Evolutionary conservation across 495 filamentous ascomycete genomes (phyloP).

Genomic region (Zalerion maritima): DNA sequence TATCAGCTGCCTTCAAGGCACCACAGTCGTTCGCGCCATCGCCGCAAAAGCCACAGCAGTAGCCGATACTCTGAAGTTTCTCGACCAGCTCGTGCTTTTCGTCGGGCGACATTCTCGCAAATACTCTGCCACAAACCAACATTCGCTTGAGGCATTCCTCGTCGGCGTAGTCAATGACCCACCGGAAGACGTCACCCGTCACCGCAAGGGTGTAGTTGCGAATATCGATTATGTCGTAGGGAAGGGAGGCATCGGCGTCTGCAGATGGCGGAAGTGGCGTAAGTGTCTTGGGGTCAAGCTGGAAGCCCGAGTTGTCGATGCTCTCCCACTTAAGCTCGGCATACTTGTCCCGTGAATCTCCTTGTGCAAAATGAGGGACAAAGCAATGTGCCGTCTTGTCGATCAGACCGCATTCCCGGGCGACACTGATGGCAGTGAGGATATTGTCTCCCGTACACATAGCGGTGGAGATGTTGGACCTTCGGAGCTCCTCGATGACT

Average conservation of each 20-base stretch:
- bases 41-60: conserved; percentile 92
- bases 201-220: conserved; percentile 78
- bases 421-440: conserved; percentile 90
- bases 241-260: conserved; percentile 65
- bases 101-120: conserved; percentile 96
- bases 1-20: conserved; percentile 92
- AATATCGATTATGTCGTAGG: conserved; percentile 64
- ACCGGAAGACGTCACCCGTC: conserved; percentile 87
- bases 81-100: conserved; percentile 98
- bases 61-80: conserved; percentile 91
- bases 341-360: conserved; percentile 48
- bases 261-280: conserved; percentile 55
- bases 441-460: conserved; percentile 99
- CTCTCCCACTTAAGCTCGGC: conserved; percentile 76
- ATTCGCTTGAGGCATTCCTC: conserved; percentile 64
- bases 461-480: conserved; percentile 74
- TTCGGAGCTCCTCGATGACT: conserved; percentile 68
- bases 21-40: conserved; percentile 98
- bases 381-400: conserved; percentile 74
- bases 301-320: conserved; percentile 65
- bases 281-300: conserved; percentile 63
- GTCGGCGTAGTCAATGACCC: conserved; percentile 81
- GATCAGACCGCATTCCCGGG: conserved; percentile 79
- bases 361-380: conserved; percentile 73
- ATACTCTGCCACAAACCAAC: conserved; percentile 84